Evolutionary conservation across 202 grass and related monocot species (phyloP).

Genomic region (Brachypodium distachyon): DNA sequence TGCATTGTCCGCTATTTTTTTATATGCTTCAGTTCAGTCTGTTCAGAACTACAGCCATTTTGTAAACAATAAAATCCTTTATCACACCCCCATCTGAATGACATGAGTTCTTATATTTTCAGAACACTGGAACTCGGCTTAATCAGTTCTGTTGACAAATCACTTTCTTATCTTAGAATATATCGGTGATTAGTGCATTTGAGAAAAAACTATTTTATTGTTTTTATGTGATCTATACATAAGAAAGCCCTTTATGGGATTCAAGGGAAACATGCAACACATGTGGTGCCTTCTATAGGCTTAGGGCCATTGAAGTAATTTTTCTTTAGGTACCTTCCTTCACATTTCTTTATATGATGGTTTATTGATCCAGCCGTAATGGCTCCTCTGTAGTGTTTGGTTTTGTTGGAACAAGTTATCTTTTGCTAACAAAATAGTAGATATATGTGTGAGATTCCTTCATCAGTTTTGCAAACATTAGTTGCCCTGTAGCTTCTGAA

Average conservation of each 20-base stretch:
- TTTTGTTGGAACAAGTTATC: not conserved
- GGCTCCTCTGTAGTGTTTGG: not conserved
- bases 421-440: not conserved
- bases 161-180: not conserved
- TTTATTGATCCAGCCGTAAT: not conserved
- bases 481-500: not conserved
- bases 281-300: not conserved
- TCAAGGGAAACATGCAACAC: not conserved
- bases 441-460: not conserved
- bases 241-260: not conserved
- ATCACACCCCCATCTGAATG: not conserved
- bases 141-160: not conserved
- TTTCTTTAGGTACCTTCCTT: not conserved
- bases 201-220: not conserved
- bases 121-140: not conserved
- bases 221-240: not conserved
- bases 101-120: not conserved
- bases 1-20: too few species aligned
- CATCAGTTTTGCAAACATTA: not conserved
- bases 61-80: not conserved
- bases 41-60: not conserved
- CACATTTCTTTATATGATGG: not conserved
- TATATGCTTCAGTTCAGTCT: too few species aligned
- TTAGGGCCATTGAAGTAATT: not conserved
- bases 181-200: not conserved